Base-by-base conservation (phyloP, 306 rosid species). In the Sindora glabra region DNA sequence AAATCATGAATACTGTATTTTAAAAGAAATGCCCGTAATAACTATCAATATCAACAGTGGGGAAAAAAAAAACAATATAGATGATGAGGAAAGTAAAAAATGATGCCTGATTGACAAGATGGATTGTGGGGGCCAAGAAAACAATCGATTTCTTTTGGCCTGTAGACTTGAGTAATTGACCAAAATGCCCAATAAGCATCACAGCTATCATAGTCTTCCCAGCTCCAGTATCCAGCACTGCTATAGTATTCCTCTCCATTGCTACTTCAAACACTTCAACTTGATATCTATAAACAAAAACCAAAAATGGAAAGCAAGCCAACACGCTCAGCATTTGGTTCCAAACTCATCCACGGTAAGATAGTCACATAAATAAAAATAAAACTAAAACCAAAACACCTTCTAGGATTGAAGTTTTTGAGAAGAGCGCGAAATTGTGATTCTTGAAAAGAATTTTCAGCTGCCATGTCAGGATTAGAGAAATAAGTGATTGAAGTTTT, bases 91-190 rank as follows among this genome's bases (percentile, higher is more conserved):
- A 41, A 17, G 4, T 46, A 15, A 50, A 50, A 58, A 6, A n/a
- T 12, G 58, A 64, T 71, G 59, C 94, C 83, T 86, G 89, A 36
- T 77, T 76, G 36, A 86, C 89, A 59, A 82, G 80, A 72, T 86
- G 82, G 48, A 86, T 86, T 2, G 89, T 82, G 21, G 94, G 89
- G 49, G 94, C 83, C 80, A 86, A 74, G 77, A 86, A 86, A 46
- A 82, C n/a, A 17, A 82, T 72, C 52, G 52, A 46, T 62, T 75
- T 79, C 29, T 64, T 69, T 29, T 36, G 39, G 17, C 45, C 69
- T 47, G 55, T 63, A 23, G 76, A 74, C 59, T 73, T 82, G 37
- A 61, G 56, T 17, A 32, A 56, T 56, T 59, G 60, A 34, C 61
- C 82, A 59, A 72, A 58, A 38, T 63, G 75, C 38, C 44, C 73